phyloP scores from a whole-genome alignment of 768 basidiomycete genomes.

The Collybia sordida region DNA sequence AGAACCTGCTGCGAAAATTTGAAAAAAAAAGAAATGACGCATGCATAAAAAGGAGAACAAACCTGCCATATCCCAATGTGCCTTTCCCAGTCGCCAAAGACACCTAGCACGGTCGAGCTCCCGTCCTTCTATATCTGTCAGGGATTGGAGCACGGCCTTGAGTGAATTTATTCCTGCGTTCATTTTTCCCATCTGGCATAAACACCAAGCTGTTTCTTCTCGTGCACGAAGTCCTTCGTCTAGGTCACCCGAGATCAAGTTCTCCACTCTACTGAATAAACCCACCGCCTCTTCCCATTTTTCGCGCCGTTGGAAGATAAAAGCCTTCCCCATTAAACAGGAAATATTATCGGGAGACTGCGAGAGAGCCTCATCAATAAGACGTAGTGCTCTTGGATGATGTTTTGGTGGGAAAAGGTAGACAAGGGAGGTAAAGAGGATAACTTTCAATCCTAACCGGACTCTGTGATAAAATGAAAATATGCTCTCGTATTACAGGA shows the following conservation, averaged over 20 bases:
- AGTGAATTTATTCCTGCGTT: constrained; percentile 49
- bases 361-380: constrained; percentile 72
- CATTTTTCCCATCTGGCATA: constrained; percentile 48
- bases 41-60: constrained; percentile 18
- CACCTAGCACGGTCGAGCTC: constrained; percentile 71
- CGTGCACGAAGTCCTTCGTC: constrained; percentile 57
- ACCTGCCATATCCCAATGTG: constrained; percentile 75
- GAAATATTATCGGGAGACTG: constrained; percentile 60
- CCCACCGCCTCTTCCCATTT: constrained; percentile 69
- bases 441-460: constrained; percentile 65
- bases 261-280: constrained; percentile 59
- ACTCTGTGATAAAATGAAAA: constrained; percentile 39
- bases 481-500: not conserved
- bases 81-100: constrained; percentile 82
- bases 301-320: constrained; percentile 60
- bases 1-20: constrained; percentile 30
- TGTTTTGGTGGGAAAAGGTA: constrained; percentile 90
- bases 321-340: constrained; percentile 74
- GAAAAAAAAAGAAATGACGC: constrained; percentile 5
- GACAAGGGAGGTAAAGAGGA: constrained; percentile 74
- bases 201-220: constrained; percentile 89
- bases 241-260: constrained; percentile 43
- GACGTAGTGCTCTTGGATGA: constrained; percentile 71
- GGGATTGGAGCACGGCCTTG: constrained; percentile 40
- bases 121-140: constrained; percentile 46